A percentile compares a stretch with the other conserved stretches of the same genome.
phyloP scores from a whole-genome alignment of 2,329 filamentous ascomycete species.

The Phaeosphaeriaceae sp. region DNA sequence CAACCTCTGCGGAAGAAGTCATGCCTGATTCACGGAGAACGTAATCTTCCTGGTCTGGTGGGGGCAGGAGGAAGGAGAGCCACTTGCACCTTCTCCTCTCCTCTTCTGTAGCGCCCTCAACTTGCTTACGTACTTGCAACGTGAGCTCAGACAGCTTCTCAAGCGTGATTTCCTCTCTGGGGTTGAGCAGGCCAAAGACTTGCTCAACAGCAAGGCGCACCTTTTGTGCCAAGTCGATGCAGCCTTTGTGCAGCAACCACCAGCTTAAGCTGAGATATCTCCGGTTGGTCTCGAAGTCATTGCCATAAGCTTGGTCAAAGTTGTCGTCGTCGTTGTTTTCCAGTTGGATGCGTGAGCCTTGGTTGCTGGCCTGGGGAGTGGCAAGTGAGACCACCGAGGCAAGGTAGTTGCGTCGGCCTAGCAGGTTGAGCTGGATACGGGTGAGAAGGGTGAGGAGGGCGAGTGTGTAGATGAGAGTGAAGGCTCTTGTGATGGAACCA shows the following conservation, averaged over 20 bases:
- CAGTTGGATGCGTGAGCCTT: slow-evolving; percentile 79
- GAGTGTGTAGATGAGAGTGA: slow-evolving; percentile 90
- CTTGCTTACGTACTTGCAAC: slow-evolving; percentile 79
- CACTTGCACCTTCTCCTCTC: slow-evolving; percentile 71
- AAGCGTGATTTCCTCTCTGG: slow-evolving; percentile 84
- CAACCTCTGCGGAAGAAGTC: slow-evolving; percentile 49
- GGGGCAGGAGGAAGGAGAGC: slow-evolving; percentile 84
- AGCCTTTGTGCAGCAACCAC: slow-evolving; percentile 94
- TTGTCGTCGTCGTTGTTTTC: slow-evolving; percentile 94
- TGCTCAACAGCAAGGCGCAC: slow-evolving; percentile 87
- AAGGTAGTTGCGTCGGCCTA: slow-evolving; percentile 92
- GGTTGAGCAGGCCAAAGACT: slow-evolving; percentile 87
- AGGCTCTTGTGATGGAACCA: slow-evolving; percentile 86
- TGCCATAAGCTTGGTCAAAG: slow-evolving; percentile 80
- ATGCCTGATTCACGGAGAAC: slow-evolving; percentile 89
- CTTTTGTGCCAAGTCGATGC: slow-evolving; percentile 78
- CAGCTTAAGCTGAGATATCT: slow-evolving; percentile 96
- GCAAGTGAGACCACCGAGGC: slow-evolving; percentile 93
- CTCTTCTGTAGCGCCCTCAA: slow-evolving; percentile 76
- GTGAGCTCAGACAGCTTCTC: slow-evolving; percentile 80
- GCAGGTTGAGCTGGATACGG: slow-evolving; percentile 92
- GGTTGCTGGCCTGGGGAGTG: slow-evolving; percentile 66
- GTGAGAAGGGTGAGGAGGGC: slow-evolving; percentile 90
- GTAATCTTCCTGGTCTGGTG: slow-evolving; percentile 76
- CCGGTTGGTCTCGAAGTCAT: slow-evolving; percentile 94